Base-by-base conservation (phyloP, 164 flowering plant genomes). In the Magnolia officinalis region DNA sequence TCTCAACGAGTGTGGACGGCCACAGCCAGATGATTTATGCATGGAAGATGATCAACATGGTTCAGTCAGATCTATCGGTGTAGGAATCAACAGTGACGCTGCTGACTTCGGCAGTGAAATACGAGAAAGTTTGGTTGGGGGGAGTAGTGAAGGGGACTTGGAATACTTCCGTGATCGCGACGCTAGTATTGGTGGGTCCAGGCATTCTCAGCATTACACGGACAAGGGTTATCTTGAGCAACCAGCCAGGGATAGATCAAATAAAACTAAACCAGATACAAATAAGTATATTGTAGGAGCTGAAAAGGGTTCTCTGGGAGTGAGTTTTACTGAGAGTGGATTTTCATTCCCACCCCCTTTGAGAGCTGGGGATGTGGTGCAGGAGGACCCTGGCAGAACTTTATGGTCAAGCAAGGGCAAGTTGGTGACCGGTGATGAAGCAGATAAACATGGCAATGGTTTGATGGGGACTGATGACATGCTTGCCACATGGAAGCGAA, bases 31-130 rank as follows among this genome's bases (percentile, higher is more conserved):
- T 80, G 94, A 91, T 76, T 80, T 86, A 68, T 87, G 88, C 80
- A 75, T 87, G 74, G 96, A 90, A 76, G 94, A 96, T 81, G 91
- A 94, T 18, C 81, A 91, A 75, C 97, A 87, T 82, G 96, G 91
- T 78, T 91, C 98, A 11, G 99, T 96, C 72, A 88, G 99, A 84
- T 96, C 99, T 14, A 96, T 96, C 82, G 99, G 99, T 61, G 99
- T 96, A 29, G 98, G 99, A 24, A 94, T 94, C 77, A 94, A 87
- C 75, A 90, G 94, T 83, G 96, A 94, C 86, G 91, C 85, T 71
- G 98, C 94, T 78, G 98, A 96, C 72, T 75, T 91, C 66, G 98
- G 98, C 45, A 88, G 91, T 87, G 96, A 92, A 84, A 87, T 89
- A 21, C 89, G 91, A 26, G 97, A 90, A 80, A 90, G 94, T 86